Conservation (phyloP, 768 basidiomycete species). For the Cytidiella melzeri region DNA sequence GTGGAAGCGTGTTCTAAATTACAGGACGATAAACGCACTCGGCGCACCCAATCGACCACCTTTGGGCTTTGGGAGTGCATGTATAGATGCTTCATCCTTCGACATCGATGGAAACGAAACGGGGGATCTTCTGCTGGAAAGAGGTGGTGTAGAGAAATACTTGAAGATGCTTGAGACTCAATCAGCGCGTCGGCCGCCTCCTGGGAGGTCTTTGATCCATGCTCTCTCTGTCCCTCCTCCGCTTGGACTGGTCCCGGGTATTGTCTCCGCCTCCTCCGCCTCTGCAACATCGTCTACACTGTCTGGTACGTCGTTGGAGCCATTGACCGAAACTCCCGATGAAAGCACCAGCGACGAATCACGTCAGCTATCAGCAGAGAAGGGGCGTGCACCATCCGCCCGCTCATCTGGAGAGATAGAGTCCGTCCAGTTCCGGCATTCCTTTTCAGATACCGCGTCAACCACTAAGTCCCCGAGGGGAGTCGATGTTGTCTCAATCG, state of each 20-base stretch:
- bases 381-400: background rate
- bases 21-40: conserved; percentile 25
- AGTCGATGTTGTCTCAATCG: conserved; percentile 71
- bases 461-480: conserved; percentile 14
- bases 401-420: background rate
- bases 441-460: conserved; percentile 7
- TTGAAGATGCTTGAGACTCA: conserved; percentile 47
- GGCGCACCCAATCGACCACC: conserved; percentile 26
- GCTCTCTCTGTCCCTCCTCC: background rate
- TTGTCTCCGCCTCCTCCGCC: background rate
- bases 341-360: conserved; percentile 4
- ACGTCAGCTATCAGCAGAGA: background rate
- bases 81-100: conserved; percentile 58
- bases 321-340: conserved; percentile 5
- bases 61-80: conserved; percentile 22
- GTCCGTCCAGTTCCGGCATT: conserved; percentile 1
- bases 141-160: conserved; percentile 62
- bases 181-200: background rate
- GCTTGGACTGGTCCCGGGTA: background rate
- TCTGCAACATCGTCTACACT: background rate
- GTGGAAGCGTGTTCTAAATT: conserved; percentile 74
- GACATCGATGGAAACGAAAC: conserved; percentile 60
- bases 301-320: conserved; percentile 5
- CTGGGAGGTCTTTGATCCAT: background rate
- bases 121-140: conserved; percentile 53